These are phyloP conservation scores for Populus simonii DNA, from an alignment of 345 rosid genomes.

Conservation along the genomic window DNA sequence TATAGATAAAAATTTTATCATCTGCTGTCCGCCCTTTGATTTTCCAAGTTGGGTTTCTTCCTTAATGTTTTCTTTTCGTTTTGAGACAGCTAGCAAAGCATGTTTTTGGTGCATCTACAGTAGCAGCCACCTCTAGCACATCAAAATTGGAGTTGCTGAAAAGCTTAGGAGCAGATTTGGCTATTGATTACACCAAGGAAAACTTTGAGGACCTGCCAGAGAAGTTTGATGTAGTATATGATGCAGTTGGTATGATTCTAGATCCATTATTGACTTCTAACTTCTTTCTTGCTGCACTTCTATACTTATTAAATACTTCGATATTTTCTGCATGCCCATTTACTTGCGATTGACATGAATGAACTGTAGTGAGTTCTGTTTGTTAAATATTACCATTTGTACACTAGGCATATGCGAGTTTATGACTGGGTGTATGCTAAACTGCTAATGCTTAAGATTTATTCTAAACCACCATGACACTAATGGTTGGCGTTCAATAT, in stretches of 20 bases:
- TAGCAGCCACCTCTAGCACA: slow-evolving; percentile 21
- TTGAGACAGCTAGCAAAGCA: slow-evolving; percentile 19
- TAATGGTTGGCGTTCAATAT: neutral
- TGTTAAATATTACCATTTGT: no score
- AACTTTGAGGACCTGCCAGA: slow-evolving; percentile 17
- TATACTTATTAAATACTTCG: neutral
- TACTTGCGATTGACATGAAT: neutral
- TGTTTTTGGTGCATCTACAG: slow-evolving; percentile 14
- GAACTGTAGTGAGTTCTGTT: neutral
- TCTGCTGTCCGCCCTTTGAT: neutral
- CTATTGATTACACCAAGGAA: slow-evolving; percentile 19
- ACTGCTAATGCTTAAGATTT: no score
- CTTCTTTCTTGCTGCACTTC: no score
- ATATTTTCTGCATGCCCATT: neutral
- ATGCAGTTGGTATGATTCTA: slow-evolving; percentile 19
- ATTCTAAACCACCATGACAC: no score
- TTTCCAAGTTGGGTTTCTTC: neutral
- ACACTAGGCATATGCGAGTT: no score
- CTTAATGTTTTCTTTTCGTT: neutral
- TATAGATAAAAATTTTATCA: neutral
- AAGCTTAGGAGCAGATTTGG: slow-evolving; percentile 23
- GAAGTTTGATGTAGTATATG: slow-evolving; percentile 21
- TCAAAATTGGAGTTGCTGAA: slow-evolving; percentile 16
- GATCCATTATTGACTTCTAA: neutral
- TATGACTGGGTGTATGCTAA: no score